phyloP scores from a whole-genome alignment of 331 rosid genomes.

The Arachis monticola region DNA sequence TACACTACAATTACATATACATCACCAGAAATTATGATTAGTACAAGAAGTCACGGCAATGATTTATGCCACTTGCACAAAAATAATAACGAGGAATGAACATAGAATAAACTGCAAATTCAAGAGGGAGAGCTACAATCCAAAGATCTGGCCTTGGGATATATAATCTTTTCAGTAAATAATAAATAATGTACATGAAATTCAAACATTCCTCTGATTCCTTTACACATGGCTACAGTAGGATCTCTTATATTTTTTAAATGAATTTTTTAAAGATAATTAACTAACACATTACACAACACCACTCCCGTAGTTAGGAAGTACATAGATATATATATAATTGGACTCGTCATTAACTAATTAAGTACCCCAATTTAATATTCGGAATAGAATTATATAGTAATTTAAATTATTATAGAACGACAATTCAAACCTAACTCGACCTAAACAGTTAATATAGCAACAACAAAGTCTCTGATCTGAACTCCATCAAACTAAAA shows the following conservation, averaged over 20 bases:
- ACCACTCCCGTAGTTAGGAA: background rate
- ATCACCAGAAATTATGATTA: no score
- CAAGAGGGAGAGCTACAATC: background rate
- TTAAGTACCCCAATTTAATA: background rate
- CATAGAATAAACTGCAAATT: background rate
- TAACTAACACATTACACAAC: background rate
- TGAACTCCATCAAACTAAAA: no score
- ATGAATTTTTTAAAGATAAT: background rate
- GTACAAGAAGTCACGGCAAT: background rate
- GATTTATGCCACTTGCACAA: background rate
- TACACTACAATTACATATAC: background rate
- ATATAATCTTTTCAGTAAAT: background rate
- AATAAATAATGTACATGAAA: background rate
- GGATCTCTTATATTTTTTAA: background rate
- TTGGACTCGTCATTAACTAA: background rate
- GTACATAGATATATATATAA: background rate
- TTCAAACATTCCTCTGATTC: slow-evolving; percentile 28
- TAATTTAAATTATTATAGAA: no score
- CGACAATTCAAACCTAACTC: background rate
- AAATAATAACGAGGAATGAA: background rate
- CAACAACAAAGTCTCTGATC: no score
- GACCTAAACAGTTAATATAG: no score
- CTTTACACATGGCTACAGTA: slow-evolving; percentile 11
- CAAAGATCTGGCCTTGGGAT: background rate
- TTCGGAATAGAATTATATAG: background rate